These are phyloP conservation scores for Rauvolfia tetraphylla DNA, from an alignment of 257 asterid species.

Conservation along the genomic window DNA sequence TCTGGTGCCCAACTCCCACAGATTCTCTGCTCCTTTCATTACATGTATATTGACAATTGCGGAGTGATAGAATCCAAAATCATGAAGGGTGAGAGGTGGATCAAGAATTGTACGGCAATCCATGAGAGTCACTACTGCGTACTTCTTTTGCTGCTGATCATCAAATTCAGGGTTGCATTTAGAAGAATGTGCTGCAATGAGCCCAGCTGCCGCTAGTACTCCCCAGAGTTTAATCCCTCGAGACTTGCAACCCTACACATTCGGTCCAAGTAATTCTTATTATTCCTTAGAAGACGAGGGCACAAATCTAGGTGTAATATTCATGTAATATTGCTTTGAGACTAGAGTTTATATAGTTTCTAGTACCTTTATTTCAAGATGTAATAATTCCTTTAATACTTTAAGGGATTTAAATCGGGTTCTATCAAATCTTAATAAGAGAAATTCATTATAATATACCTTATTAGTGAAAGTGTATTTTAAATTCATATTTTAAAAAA, in stretches of 20 bases:
- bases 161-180: slow-evolving; percentile 17
- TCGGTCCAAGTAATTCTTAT: background rate
- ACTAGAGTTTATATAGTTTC: no score
- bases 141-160: slow-evolving; percentile 31
- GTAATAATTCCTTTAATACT: no score
- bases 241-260: slow-evolving; percentile 50
- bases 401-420: no score
- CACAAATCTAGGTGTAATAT: no score
- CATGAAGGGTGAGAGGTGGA: slow-evolving; percentile 46
- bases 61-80: slow-evolving; percentile 79
- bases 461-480: no score
- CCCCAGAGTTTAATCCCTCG: slow-evolving; percentile 66
- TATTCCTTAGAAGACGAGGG: background rate
- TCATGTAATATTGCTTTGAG: no score
- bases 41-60: slow-evolving; percentile 81
- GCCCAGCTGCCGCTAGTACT: slow-evolving; percentile 53
- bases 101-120: slow-evolving; percentile 63
- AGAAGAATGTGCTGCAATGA: slow-evolving; percentile 51
- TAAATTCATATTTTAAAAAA: no score
- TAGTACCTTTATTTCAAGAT: no score
- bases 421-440: no score
- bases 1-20: slow-evolving; percentile 71
- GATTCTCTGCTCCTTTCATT: slow-evolving; percentile 47
- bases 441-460: no score
- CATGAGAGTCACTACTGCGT: slow-evolving; percentile 55